These are phyloP conservation scores for Xylaria sp. DNA, from an alignment of 2,329 filamentous ascomycete genomes.

Conservation along the genomic window DNA sequence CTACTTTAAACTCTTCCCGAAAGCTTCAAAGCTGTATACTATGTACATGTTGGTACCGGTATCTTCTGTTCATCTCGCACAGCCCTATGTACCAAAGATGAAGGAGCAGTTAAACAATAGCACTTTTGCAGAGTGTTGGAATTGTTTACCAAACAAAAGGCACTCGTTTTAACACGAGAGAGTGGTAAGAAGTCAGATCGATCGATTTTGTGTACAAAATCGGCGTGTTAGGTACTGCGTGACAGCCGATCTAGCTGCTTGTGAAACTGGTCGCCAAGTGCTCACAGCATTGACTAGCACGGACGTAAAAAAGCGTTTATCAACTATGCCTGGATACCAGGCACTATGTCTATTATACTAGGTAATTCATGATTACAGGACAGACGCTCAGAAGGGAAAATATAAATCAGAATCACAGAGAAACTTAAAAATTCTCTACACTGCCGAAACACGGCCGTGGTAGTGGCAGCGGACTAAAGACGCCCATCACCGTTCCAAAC, in stretches of 20 bases:
- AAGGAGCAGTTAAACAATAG: background rate
- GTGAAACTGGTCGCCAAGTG: background rate
- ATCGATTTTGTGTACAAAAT: background rate
- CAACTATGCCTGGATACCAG: background rate
- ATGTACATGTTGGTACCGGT: background rate
- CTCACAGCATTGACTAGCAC: constrained; percentile 7
- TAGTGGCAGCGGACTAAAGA: constrained; percentile 21
- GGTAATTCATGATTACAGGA: background rate
- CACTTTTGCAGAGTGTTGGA: background rate
- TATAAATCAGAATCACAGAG: background rate
- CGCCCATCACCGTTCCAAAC: background rate
- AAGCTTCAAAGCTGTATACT: constrained; percentile 15
- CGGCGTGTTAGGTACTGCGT: background rate
- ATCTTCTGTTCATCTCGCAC: background rate
- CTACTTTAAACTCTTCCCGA: constrained; percentile 12
- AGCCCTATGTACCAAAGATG: background rate
- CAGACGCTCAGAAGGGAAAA: background rate
- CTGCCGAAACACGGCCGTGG: background rate
- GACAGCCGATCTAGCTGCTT: background rate
- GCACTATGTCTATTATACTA: background rate
- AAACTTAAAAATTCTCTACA: constrained; percentile 7
- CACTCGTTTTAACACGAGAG: background rate
- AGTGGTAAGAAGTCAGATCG: background rate
- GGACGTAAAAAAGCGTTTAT: background rate
- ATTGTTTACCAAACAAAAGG: background rate